Conservation (phyloP, 1,139 yeast genomes). For the Scheffersomyces parashehatae region DNA sequence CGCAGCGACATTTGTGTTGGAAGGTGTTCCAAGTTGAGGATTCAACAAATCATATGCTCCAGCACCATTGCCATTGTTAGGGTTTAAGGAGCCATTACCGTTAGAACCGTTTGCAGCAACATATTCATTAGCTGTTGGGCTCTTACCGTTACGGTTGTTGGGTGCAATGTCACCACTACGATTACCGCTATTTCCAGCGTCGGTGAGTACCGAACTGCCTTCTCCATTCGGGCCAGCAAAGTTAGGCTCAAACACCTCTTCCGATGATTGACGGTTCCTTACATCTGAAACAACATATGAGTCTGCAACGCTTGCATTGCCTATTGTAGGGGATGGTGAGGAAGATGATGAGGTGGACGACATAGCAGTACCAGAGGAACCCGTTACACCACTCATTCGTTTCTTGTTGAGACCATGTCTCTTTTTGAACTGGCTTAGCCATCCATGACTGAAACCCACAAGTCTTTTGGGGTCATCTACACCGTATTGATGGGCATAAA, state of each 20-base stretch:
- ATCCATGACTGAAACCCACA: slow-evolving; percentile 58
- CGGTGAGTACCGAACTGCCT: slow-evolving; percentile 5
- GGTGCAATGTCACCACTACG: neutral
- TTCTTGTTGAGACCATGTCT: slow-evolving; percentile 53
- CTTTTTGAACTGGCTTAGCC: slow-evolving; percentile 61
- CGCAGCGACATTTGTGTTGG: slow-evolving; percentile 9
- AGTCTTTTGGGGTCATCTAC: slow-evolving; percentile 61
- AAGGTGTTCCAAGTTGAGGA: slow-evolving; percentile 13
- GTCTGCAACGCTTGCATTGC: neutral
- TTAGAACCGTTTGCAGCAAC: slow-evolving; percentile 3
- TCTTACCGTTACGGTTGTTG: slow-evolving; percentile 5
- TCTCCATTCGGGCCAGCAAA: neutral
- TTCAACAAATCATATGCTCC: slow-evolving; percentile 24
- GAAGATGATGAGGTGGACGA: neutral
- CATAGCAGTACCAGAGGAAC: neutral
- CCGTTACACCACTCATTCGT: slow-evolving; percentile 26
- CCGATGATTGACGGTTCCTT: neutral
- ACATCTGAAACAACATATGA: slow-evolving; percentile 1
- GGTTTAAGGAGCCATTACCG: slow-evolving; percentile 15
- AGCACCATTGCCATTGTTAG: slow-evolving; percentile 9
- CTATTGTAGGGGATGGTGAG: slow-evolving; percentile 1
- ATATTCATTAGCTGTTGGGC: slow-evolving; percentile 3
- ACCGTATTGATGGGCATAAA: slow-evolving; percentile 56
- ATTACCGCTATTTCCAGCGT: slow-evolving; percentile 9
- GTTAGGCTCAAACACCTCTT: neutral